Evolutionary conservation across 495 filamentous ascomycete genomes (phyloP).

Genomic region (Xylaria palmicola): DNA sequence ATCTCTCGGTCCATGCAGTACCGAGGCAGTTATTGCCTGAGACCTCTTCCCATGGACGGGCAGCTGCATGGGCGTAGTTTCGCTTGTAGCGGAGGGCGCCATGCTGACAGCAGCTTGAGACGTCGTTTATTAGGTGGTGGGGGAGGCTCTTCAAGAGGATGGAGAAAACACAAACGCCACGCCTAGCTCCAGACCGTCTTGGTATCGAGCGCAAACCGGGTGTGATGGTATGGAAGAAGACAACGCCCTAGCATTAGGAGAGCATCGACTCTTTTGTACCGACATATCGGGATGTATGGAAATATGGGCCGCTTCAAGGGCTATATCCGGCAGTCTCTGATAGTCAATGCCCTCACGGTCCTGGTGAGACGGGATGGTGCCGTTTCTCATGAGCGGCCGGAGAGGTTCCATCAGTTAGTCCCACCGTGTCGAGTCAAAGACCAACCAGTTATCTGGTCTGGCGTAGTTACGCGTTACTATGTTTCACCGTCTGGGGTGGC

Average conservation of each 20-base stretch:
- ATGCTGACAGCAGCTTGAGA: conserved; percentile 34
- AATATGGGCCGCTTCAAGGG: background rate
- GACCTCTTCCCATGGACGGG: conserved; percentile 41
- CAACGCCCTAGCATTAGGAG: background rate
- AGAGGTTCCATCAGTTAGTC: background rate
- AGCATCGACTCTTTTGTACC: background rate
- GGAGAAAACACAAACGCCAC: background rate
- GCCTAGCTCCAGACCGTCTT: too few species aligned
- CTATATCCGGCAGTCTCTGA: background rate
- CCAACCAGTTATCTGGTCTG: background rate
- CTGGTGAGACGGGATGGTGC: background rate
- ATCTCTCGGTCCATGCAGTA: conserved; percentile 51
- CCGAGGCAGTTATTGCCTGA: conserved; percentile 45
- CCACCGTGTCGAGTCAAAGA: background rate
- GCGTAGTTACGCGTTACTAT: background rate
- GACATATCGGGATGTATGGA: background rate
- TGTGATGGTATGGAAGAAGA: too few species aligned
- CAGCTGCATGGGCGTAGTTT: conserved; percentile 45
- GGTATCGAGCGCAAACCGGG: too few species aligned
- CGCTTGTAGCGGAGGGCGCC: conserved; percentile 46
- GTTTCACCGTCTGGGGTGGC: background rate
- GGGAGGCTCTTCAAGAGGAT: background rate
- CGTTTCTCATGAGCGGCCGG: background rate
- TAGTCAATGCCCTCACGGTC: background rate
- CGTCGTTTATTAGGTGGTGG: conserved; percentile 6